phyloP scores from a whole-genome alignment of 208 protist genomes.

The Leishmania amazonensis region DNA sequence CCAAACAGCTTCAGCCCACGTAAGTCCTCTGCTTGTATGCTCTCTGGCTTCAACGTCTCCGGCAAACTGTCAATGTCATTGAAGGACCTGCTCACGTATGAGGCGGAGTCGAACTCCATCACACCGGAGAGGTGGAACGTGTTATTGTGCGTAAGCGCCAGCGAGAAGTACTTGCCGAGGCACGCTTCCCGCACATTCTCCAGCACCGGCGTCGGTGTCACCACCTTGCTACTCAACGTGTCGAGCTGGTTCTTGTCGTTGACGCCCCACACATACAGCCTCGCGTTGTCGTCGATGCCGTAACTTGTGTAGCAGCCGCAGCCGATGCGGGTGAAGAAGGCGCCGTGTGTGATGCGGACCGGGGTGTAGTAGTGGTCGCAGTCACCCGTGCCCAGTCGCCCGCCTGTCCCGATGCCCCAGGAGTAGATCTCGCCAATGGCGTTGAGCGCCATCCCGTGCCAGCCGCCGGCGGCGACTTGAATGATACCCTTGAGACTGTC shows the following conservation, averaged over 20 bases:
- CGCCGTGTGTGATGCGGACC: slow-evolving; percentile 39
- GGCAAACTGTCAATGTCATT: slow-evolving; percentile 61
- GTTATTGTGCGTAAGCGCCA: slow-evolving; percentile 55
- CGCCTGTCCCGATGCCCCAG: slow-evolving; percentile 70
- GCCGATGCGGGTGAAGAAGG: slow-evolving; percentile 69
- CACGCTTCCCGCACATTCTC: slow-evolving; percentile 73
- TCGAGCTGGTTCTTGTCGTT: slow-evolving; percentile 71
- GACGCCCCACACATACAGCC: slow-evolving; percentile 77
- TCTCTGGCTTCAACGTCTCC: slow-evolving; percentile 31
- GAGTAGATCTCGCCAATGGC: slow-evolving; percentile 73
- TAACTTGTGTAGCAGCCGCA: slow-evolving; percentile 73
- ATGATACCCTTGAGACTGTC: slow-evolving; percentile 59
- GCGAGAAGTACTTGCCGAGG: slow-evolving; percentile 64
- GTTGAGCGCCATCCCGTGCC: slow-evolving; percentile 81
- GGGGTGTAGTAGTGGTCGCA: slow-evolving; percentile 48
- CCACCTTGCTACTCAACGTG: slow-evolving; percentile 18
- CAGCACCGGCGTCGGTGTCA: slow-evolving; percentile 48
- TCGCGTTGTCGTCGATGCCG: slow-evolving; percentile 64
- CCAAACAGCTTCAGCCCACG: slow-evolving; percentile 58
- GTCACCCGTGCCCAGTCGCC: slow-evolving; percentile 62
- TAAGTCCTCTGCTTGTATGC: slow-evolving; percentile 35
- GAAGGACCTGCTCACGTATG: slow-evolving; percentile 52
- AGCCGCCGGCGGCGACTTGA: slow-evolving; percentile 64
- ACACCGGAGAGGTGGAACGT: slow-evolving; percentile 61
- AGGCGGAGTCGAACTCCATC: slow-evolving; percentile 51